Conservation (phyloP, 257 asterid genomes). For the Solanum piurae region DNA sequence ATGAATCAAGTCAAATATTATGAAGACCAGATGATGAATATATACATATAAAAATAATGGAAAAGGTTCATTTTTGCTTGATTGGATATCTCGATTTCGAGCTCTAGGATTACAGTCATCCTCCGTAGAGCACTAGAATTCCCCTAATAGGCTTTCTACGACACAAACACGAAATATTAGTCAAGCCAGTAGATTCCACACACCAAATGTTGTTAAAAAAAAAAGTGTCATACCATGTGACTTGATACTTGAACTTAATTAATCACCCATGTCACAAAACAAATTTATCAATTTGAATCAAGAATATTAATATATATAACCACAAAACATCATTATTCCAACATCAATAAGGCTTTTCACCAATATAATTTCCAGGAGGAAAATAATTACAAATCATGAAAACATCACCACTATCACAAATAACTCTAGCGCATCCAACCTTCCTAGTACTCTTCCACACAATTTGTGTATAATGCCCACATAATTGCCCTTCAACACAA, state of each 20-base stretch:
- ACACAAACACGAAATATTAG: background rate
- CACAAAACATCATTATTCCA: background rate
- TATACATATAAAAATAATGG: too few relatives aligned
- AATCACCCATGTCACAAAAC: background rate
- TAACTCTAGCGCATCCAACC: slow-evolving; percentile 58
- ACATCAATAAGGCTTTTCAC: slow-evolving; percentile 44
- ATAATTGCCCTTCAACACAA: slow-evolving; percentile 41
- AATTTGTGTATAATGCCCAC: slow-evolving; percentile 82
- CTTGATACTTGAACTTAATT: too few relatives aligned
- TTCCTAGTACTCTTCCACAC: slow-evolving; percentile 50
- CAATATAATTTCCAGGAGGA: slow-evolving; percentile 67
- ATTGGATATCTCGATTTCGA: too few relatives aligned
- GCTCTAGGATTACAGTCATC: too few relatives aligned
- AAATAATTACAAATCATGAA: slow-evolving; percentile 74
- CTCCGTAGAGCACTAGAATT: too few relatives aligned
- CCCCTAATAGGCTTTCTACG: too few relatives aligned
- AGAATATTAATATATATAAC: background rate
- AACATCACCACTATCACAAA: slow-evolving; percentile 58
- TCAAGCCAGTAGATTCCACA: background rate
- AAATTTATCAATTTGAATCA: background rate
- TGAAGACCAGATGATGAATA: too few relatives aligned
- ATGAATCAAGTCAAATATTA: too few relatives aligned
- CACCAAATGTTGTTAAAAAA: too few relatives aligned
- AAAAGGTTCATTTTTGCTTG: too few relatives aligned
- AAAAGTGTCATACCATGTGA: background rate